Base-by-base conservation (phyloP, 768 basidiomycete genomes). In the Chlorophyllum brunneum region DNA sequence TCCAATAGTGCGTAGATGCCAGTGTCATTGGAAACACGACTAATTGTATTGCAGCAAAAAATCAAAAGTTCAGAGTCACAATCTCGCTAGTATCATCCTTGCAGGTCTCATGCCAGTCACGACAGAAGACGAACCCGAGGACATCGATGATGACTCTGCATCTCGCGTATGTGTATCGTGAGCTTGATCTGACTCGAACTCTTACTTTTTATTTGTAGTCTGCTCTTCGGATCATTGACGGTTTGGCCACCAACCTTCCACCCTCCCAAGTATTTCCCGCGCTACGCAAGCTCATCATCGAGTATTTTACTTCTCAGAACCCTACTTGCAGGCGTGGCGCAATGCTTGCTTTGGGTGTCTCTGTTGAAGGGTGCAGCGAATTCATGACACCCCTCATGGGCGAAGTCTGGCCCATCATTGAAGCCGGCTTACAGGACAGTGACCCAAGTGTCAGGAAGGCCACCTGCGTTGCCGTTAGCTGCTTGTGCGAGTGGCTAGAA, bases 311-410 rank as follows among this genome's bases (percentile, higher is more conserved):
- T 5, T 94, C 92, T 2, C 68, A 82, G 5, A 86, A 98, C 58
- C 79, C 92, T 0, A 73, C 78, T 47, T 73, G 83, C 62, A 86
- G 97, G 27, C 94, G 95, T 48, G 90, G 91, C 42, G 95, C 94
- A 6, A 86, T 98, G 73, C 91, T 95, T 62, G 90, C 95, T 1
- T 83, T 99, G 44, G 97, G 97, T 58, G 92, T 98, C 44, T 83
- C 86, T 39, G 93, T 98, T 53, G 97, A 99, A 67, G 97, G 97
- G 15, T 98, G 95, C 75, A 92, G 88, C 71, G 95, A 98, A 74
- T 98, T 75, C 72, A 98, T 99, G 83, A 92, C 92, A 29, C 92
- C 95, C 7, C 79, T 93, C 59, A 92, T 99, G 80, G 70, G 67
- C 55, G 79, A 91, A 61, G 85, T 99, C 24, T 99, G 97, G 97